Conservation (phyloP, 345 rosid species). For the Lenwebbia sp. region DNA sequence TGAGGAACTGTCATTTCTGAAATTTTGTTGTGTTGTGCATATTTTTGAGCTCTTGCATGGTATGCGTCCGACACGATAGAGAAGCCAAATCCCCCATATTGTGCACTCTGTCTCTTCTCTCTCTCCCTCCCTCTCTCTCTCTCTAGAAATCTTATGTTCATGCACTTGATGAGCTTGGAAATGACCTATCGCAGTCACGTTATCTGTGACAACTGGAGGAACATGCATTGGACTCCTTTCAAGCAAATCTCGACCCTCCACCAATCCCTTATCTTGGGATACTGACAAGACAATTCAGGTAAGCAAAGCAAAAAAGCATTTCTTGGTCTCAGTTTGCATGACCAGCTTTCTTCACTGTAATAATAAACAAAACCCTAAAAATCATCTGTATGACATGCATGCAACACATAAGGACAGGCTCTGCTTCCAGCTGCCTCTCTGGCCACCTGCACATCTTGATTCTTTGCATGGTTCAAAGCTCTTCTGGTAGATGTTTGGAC, state of each 20-base stretch:
- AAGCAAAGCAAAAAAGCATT: too few species aligned
- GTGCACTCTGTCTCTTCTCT: constrained; percentile 28
- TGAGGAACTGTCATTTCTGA: constrained; percentile 32
- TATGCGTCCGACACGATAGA: constrained; percentile 41
- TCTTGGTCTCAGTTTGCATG: not conserved
- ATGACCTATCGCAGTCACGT: too few species aligned
- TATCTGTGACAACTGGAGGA: too few species aligned
- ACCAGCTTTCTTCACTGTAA: not conserved
- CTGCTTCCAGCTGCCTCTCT: not conserved
- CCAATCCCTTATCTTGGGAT: too few species aligned
- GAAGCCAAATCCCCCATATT: constrained; percentile 33
- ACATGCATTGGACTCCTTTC: too few species aligned
- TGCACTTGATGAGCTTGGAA: too few species aligned
- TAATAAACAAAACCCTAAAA: not conserved
- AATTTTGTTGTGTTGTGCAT: constrained; percentile 15
- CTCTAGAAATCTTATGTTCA: too few species aligned
- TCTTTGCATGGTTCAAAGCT: not conserved
- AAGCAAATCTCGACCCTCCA: too few species aligned
- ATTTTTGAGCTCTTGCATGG: constrained; percentile 19
- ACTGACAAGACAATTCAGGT: too few species aligned
- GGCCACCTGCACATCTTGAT: not conserved
- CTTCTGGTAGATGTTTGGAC: not conserved
- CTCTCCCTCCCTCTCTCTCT: constrained; percentile 4
- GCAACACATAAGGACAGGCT: not conserved
- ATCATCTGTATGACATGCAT: not conserved